Evolutionary conservation across 345 rosid species (phyloP).

Genomic region (Hevea brasiliensis): DNA sequence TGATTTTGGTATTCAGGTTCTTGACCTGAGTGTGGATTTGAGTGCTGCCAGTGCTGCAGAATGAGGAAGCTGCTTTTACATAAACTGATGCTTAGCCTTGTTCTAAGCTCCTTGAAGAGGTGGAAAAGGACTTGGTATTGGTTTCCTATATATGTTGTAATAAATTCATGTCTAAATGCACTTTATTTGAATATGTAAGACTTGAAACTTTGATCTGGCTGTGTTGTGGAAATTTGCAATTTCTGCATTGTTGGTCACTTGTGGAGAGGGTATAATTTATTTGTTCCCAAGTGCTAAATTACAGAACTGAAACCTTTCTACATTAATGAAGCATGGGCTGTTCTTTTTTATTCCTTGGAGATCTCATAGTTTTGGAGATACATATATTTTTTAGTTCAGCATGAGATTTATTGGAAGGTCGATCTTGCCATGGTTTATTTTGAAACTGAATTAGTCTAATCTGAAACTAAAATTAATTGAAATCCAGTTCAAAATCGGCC

Average conservation of each 20-base stretch:
- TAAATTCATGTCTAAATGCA: neutral
- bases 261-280: neutral
- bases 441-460: no score
- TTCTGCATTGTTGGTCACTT: neutral
- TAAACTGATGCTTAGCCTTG: no score
- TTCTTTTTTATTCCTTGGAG: no score
- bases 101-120: neutral
- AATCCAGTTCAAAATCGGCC: no score
- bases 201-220: neutral
- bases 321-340: neutral
- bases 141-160: conserved; percentile 1
- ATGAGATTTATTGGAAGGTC: no score
- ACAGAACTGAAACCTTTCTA: neutral
- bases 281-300: neutral
- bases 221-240: neutral
- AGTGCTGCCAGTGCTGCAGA: conserved; percentile 94
- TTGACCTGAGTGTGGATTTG: conserved; percentile 86
- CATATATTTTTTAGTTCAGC: no score
- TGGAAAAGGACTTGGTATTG: neutral
- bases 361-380: no score
- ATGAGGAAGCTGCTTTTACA: conserved; percentile 36
- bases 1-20: conserved; percentile 46
- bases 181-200: neutral
- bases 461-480: no score
- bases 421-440: no score